Evolutionary conservation across 345 rosid genomes (phyloP), one percentile per base, ranked within the genome.

Genomic region (Eucalyptus albens): DNA sequence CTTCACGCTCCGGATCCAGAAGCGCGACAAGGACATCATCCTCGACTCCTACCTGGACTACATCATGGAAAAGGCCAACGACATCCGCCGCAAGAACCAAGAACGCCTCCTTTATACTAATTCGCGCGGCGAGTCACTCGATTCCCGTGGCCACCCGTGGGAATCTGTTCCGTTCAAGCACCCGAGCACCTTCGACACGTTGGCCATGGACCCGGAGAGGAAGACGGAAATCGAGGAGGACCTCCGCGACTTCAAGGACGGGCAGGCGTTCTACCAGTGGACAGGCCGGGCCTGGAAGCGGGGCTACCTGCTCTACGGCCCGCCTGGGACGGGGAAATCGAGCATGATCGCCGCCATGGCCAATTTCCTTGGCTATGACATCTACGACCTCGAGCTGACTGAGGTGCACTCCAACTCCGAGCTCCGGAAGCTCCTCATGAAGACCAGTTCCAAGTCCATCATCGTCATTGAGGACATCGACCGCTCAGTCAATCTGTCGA

Each of bases 401-500:
- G 99, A 97, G 89, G 99, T 97, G 80, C 97, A 96, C 51, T 94
- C 95, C 47, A 94, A 97, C 22, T 96, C 97, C 0, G 99, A 95
- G 56, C 92, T 97, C 87, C 91, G 97, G 92, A 97, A 96, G 87
- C 90, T 97, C 65, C 85, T 96, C 87, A 97, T 96, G 99, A 97
- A 96, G 77, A 96, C 99, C 55, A 95, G 96, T 86, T 97, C 99
- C 10, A 97, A 97, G 88, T 97, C 99, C 10, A 94, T 97, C 17
- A 96, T 94, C 65, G 99, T 95, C 99, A 96, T 97, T 40, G 99
- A 97, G 87, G 97, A 97, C 67, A 96, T 97, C 17, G 98, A 97
- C 80, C 96, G 98, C 87, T 97, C 97, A 2, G 92, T 96, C 82
- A 94, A 93, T 91, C 86, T 96, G 89, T 56, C 62, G 2, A 56